Evolutionary conservation across 257 asterid genomes (phyloP), one percentile per base, ranked within the genome.

Genomic region (Hygrophila difformis): DNA sequence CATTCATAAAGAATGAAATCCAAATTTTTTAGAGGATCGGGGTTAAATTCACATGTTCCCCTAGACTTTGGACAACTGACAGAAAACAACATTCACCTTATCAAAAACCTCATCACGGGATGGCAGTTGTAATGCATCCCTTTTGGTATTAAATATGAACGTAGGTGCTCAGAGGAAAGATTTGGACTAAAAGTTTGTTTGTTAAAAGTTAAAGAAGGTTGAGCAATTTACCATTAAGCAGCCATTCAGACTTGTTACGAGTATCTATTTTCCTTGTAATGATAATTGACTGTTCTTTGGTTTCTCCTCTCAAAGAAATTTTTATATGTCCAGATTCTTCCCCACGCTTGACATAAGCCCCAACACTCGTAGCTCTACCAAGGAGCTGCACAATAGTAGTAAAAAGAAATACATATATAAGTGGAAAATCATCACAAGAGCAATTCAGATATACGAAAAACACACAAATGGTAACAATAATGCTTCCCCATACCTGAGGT

Each of bases 261-360:
- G 72, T 49, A 50, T 89, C 84, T 28, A 89, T 77, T 55, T 73
- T 89, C 62, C 98, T 81, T 24, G 69, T 76, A 38, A 89, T 73
- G 41, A 70, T 61, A 46, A 85, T 61, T 10, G 53, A 34, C 39
- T 79, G 86, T 50, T 68, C 76, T 61, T 56, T 54, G 42, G 45
- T 59, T 36, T 79, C 76, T 45, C 93, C 96, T 72, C 88, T 79
- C 74, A 89, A 64, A 19, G 65, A 65, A 68, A 89, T 82, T 63
- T 62, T 78, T 49, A 82, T 57, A 50, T 75, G 72, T 21, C 96
- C 94, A 33, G 93, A 77, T 54, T 82, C 93, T 76, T 85, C 92
- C 60, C 98, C 96, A 9, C 96, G 96, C 57, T 76, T 89, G 62
- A 89, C 98, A 63, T 72, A 89, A 6, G 93, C 93, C 44, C 94